Base-by-base conservation (phyloP, 495 filamentous ascomycete genomes). In the Astrothelium subdiscretum region DNA sequence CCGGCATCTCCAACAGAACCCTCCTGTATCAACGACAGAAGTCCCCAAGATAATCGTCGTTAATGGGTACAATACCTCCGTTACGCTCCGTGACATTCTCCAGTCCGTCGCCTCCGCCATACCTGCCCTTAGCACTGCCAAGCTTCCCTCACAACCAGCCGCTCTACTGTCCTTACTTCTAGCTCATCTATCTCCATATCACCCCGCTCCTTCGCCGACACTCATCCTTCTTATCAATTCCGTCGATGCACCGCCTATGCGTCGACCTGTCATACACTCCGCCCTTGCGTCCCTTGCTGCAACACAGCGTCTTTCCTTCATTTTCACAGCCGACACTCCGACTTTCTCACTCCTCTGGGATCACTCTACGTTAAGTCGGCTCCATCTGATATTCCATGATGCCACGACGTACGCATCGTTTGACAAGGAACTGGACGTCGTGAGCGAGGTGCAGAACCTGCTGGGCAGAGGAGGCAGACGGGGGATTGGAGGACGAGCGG, bases 301-400 rank as follows among this genome's bases (percentile, higher is more conserved):
- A 6, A 87, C 88, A 59, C 85, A 88, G 1, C 80, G 80, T 43
- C 83, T 97, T 63, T 81, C 80, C 59, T 80, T 97, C 6, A 75
- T 95, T 20, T 86, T 87, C 65, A 94, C 90, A 0, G 85, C 87
- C 57, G 90, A 97, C 75, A 90, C 90, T 2, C 91, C 91, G 32
- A 87, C 87, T 61, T 95, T 95, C 68, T 79, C 88, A 2, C 76
- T 96, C 0, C 83, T 97, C 64, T 98, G 95, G 95, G 91, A 96
- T 72, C 48, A 54, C 48, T 84, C 86, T 62, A 85, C 83, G 62
- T 78, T 91, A 15, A 85, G 85, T 32, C 85, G 87, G 1, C 83
- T 87, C 27, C 88, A 89, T 67, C 91, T 95, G 64, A 77, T 91
- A 20, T 96, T 91, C 77, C 94, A 98, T 74, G 91, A 97, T 74